Evolutionary conservation across 345 rosid species (phyloP), one percentile per base, ranked within the genome.

Genomic region (Murraya paniculata): DNA sequence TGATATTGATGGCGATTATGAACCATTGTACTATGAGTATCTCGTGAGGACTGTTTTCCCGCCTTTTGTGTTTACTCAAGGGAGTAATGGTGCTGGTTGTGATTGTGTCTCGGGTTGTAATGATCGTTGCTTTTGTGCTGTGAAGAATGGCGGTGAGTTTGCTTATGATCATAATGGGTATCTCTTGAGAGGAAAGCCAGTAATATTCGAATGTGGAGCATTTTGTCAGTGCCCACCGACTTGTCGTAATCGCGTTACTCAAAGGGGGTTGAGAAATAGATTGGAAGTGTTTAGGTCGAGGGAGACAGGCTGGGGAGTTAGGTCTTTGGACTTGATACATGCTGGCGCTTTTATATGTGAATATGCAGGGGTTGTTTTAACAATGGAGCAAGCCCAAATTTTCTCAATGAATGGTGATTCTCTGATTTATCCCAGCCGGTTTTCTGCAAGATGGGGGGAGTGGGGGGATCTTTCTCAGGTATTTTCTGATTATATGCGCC

Each of bases 401-500:
- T 78, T 94, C 33, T 68, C 97, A 1, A 91, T 94, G 97, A 90
- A 89, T 61, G 99, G 98, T 73, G 97, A 91, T 88, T 74, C 79
- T 41, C 77, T 94, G 84, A 83, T 96, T 11, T 90, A 96, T 80
- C 99, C 98, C 8, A 80, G 71, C 79, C 84, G 94, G 65, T 94
- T 96, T 78, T 75, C 97, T 28, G 86, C 81, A 8, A 89, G 83
- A 72, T 96, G 97, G 95, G 82, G 81, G 57, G 91, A 86, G 73
- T 96, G 98, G 99, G 99, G 99, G 50, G 93, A 94, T 86, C 81
- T 94, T 74, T 89, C 99, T 74, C 86, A 87, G 83, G 86, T 96
- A 48, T 84, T 85, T 78, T 57, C 90, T 28, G 85, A 86, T 62
- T 91, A 84, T 72, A 85, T 77, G 78, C 86, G 85, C 22, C 93